These are phyloP conservation scores for Botrytis porri DNA, from an alignment of 2,329 filamentous ascomycete species.

Conservation along the genomic window DNA sequence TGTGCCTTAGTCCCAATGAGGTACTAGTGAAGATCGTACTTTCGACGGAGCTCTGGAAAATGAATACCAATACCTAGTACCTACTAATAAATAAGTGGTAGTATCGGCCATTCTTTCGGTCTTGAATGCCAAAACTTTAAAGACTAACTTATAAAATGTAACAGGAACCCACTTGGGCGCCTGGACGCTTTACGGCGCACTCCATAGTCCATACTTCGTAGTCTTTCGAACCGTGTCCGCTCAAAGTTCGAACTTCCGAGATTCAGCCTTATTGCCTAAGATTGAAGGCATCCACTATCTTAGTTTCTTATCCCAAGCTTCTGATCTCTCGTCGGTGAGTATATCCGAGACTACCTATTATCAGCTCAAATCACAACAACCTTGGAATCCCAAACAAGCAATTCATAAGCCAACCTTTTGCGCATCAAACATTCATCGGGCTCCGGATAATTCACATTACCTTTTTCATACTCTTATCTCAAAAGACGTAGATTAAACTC, in stretches of 20 bases:
- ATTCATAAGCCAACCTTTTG: background rate
- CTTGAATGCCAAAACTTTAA: background rate
- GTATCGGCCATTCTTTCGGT: background rate
- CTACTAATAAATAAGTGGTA: too few relatives aligned
- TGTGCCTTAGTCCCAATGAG: background rate
- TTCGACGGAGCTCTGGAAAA: background rate
- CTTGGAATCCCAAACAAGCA: background rate
- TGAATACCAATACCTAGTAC: background rate
- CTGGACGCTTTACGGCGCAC: background rate
- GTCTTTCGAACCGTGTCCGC: background rate
- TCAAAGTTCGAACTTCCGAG: background rate
- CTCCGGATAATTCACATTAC: background rate
- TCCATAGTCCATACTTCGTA: background rate
- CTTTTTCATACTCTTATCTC: background rate
- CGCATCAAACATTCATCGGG: background rate
- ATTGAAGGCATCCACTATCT: background rate
- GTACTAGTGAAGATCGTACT: background rate
- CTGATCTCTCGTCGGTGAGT: background rate
- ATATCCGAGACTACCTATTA: slow-evolving; percentile 1
- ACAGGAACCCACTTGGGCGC: background rate
- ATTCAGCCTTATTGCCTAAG: background rate
- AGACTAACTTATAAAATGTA: background rate
- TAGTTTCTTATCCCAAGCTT: background rate
- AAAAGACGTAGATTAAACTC: background rate
- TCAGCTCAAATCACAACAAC: background rate